Evolutionary conservation across 371 early-diverging fungal genomes (phyloP).

Genomic region (Syncephalis plumigaleata): DNA sequence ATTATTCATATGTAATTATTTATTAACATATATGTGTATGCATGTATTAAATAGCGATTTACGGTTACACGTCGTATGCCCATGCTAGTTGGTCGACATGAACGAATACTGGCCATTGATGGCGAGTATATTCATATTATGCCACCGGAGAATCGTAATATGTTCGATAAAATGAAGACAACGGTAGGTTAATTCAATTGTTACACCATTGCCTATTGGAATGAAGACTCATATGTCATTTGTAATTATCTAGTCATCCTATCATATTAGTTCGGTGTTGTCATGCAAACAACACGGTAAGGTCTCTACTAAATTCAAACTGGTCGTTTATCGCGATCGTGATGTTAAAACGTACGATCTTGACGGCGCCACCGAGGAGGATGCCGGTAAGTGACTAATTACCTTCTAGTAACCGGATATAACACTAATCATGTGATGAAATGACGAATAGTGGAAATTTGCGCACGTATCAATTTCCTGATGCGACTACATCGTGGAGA

Average conservation of each 20-base stretch:
- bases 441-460: too few species aligned
- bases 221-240: neutral
- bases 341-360: constrained; percentile 64
- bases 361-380: constrained; percentile 48
- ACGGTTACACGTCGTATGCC: constrained; percentile 22
- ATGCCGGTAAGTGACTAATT: constrained; percentile 34
- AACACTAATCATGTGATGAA: too few species aligned
- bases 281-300: constrained; percentile 66
- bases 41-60: too few species aligned
- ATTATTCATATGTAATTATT: too few species aligned
- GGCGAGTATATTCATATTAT: constrained; percentile 85
- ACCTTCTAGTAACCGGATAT: neutral
- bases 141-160: constrained; percentile 63
- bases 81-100: constrained; percentile 67
- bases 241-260: constrained; percentile 29
- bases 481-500: too few species aligned
- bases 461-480: too few species aligned
- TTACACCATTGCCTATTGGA: neutral
- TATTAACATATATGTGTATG: too few species aligned
- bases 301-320: constrained; percentile 50
- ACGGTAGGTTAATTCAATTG: constrained; percentile 22
- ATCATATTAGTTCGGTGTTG: constrained; percentile 57
- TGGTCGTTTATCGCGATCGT: constrained; percentile 37
- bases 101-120: constrained; percentile 80
- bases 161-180: constrained; percentile 70